Conservation (phyloP, 192 early-diverging fungal genomes). For the Geranomyces variabilis region DNA sequence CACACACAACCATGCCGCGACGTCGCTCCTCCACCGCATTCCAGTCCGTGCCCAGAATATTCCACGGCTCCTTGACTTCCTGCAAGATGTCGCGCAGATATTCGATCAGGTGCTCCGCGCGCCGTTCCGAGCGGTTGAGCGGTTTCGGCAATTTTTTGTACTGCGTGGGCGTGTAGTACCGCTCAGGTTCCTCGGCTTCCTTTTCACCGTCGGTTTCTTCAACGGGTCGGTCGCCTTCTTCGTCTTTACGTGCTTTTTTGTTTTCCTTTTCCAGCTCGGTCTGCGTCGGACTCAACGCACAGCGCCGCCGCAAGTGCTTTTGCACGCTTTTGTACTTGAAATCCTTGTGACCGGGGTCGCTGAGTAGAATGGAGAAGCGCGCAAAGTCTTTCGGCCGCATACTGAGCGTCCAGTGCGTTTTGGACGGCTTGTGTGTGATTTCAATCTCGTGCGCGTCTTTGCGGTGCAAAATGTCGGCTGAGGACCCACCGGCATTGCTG, state of each 20-base stretch:
- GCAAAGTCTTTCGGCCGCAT: constrained; percentile 33
- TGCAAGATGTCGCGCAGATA: constrained; percentile 25
- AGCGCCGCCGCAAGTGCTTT: constrained; percentile 7
- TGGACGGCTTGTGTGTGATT: constrained; percentile 28
- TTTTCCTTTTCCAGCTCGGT: constrained; percentile 4
- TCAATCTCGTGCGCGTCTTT: constrained; percentile 32
- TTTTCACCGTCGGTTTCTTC: constrained; percentile 10
- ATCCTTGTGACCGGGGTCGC: constrained; percentile 18
- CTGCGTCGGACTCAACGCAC: constrained; percentile 9
- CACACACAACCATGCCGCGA: constrained; percentile 29
- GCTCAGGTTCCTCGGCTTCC: neutral
- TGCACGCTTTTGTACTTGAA: constrained; percentile 12
- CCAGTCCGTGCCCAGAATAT: constrained; percentile 18
- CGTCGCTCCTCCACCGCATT: constrained; percentile 31
- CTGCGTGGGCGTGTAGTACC: constrained; percentile 3
- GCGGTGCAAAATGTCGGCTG: neutral
- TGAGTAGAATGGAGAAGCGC: constrained; percentile 20
- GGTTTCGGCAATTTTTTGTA: constrained; percentile 4
- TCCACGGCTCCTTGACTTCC: constrained; percentile 36
- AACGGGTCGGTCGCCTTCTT: neutral
- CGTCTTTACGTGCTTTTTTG: neutral
- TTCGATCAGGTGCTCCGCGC: constrained; percentile 20
- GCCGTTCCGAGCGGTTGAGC: neutral
- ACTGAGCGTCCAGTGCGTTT: constrained; percentile 34
- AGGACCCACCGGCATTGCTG: neutral